phyloP scores from a whole-genome alignment of 352 stramenopile species.

The Albugo candida region DNA sequence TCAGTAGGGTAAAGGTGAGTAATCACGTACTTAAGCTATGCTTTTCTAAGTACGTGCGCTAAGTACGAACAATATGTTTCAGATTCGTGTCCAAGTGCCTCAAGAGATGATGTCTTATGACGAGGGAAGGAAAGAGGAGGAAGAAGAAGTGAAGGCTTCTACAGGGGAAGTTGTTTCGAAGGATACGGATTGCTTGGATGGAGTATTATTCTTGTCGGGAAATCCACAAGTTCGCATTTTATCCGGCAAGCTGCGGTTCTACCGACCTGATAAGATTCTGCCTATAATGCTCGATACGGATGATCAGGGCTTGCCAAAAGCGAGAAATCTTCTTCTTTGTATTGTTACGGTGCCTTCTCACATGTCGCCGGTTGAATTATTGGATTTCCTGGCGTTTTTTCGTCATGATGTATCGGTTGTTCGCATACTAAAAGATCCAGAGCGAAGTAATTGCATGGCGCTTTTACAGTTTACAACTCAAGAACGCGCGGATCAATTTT shows the following conservation, averaged over 20 bases:
- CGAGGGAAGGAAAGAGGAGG: not conserved
- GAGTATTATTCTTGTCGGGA: conserved; percentile 40
- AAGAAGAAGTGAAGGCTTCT: conserved; percentile 20
- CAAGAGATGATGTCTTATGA: conserved; percentile 2
- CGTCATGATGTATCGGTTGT: conserved; percentile 51
- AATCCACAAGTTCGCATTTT: conserved; percentile 63
- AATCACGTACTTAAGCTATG: no score
- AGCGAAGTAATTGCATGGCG: conserved; percentile 70
- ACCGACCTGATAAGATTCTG: conserved; percentile 23
- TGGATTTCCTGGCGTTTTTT: conserved; percentile 66
- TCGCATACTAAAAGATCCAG: conserved; percentile 61
- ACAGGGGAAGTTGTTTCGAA: not conserved
- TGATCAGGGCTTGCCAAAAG: conserved; percentile 18
- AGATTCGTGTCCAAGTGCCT: conserved; percentile 53
- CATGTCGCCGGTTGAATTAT: conserved; percentile 69
- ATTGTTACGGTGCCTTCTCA: conserved; percentile 68
- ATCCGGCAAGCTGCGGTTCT: conserved; percentile 67
- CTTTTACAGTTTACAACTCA: conserved; percentile 67
- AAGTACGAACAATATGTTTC: conserved; percentile 31
- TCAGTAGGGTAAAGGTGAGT: no score
- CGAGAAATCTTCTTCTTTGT: conserved; percentile 57
- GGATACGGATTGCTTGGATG: conserved; percentile 13
- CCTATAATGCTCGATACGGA: not conserved
- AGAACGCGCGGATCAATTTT: conserved; percentile 69
- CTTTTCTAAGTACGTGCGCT: no score